Evolutionary conservation across 345 rosid genomes (phyloP).

Genomic region (Citrus medica): DNA sequence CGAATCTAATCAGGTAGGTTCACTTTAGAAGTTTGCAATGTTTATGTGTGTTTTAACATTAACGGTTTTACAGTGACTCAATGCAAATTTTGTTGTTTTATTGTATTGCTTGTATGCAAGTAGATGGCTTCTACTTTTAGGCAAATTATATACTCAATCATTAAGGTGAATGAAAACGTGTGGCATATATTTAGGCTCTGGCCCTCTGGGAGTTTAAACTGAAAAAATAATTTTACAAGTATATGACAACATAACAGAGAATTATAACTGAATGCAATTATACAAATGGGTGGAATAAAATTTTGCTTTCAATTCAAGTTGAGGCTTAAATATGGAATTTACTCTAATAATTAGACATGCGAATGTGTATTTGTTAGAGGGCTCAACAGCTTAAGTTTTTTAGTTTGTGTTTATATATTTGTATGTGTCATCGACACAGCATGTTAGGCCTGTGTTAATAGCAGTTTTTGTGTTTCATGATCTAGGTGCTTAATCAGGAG

Average conservation of each 20-base stretch:
- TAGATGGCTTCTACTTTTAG: neutral
- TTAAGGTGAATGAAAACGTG: neutral
- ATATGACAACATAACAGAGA: neutral
- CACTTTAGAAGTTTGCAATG: neutral
- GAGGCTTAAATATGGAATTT: neutral
- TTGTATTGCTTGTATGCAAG: neutral
- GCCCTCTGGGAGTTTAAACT: neutral
- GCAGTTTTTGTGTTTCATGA: slow-evolving; percentile 9
- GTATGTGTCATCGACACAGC: neutral
- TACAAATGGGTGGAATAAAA: neutral
- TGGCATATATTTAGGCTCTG: neutral
- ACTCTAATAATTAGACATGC: neutral
- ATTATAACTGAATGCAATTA: neutral
- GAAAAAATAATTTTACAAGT: neutral
- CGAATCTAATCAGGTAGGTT: slow-evolving; percentile 38
- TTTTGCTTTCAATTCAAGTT: neutral
- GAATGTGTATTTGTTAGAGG: neutral
- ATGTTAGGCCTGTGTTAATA: neutral
- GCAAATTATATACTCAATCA: neutral
- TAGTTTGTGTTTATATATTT: slow-evolving; percentile 9
- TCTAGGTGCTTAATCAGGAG: slow-evolving; percentile 34
- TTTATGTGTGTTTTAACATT: neutral
- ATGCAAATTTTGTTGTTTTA: neutral
- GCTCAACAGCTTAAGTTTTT: neutral
- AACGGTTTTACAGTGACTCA: neutral